Conservation (phyloP, 1,139 yeast species). For the Candida dubliniensis region DNA sequence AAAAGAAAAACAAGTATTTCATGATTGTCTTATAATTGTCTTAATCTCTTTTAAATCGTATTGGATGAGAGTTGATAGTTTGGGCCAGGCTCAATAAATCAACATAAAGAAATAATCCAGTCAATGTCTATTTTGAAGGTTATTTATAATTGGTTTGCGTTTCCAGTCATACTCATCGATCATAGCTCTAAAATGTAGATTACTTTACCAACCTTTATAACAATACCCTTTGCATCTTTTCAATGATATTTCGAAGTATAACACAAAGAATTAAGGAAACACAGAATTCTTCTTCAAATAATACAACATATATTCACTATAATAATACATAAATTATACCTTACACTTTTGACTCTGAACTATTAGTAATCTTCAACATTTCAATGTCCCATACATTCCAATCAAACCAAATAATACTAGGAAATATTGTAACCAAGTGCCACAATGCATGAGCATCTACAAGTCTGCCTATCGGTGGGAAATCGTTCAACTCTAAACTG, state of each 20-base stretch:
- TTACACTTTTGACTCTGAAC: not conserved
- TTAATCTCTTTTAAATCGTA: not conserved
- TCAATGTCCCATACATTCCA: conserved; percentile 55
- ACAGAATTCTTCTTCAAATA: no score
- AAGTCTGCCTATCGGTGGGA: conserved; percentile 32
- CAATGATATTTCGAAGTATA: no score
- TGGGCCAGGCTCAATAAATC: not conserved
- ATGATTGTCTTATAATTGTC: not conserved
- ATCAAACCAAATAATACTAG: conserved; percentile 46
- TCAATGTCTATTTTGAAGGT: no score
- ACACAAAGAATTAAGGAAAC: no score
- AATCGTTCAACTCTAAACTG: conserved; percentile 41
- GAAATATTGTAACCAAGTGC: conserved; percentile 46
- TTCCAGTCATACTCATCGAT: no score
- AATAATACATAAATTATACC: no score
- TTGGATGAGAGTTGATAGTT: no score
- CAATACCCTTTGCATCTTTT: no score
- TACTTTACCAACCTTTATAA: no score
- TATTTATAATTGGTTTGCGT: no score
- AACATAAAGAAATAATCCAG: not conserved
- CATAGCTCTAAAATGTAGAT: no score
- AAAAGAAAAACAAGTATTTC: not conserved
- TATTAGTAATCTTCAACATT: conserved; percentile 23
- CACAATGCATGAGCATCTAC: conserved; percentile 47
- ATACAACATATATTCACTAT: no score